Base-by-base conservation (phyloP, 1,284 basidiomycete species). In the Schizophyllum commune region DNA sequence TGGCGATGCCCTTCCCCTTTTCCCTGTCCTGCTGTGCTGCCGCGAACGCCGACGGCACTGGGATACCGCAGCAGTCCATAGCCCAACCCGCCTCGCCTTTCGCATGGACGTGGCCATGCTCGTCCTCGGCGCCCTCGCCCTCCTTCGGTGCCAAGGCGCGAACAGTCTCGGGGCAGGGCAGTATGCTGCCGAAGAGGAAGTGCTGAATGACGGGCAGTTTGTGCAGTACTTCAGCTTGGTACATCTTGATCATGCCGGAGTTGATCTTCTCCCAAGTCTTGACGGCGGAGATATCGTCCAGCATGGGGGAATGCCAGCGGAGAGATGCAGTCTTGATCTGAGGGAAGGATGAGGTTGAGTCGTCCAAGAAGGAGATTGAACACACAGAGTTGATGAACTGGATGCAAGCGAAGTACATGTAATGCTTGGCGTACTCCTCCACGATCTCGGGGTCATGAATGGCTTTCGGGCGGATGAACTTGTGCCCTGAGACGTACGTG, bases 261-360 rank as follows among this genome's bases (percentile, higher is more conserved):
- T 99, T 98, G 65, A 98, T 94, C 73, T 98, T 98, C 70, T 91
- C 88, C 96, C 96, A 98, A 1, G 93, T 92, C 75, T 96, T 97
- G 60, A 97, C 96, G 4, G 89, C 94, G 0, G 94, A 96, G 63
- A 99, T 99, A 72, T 98, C 96, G 71, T 98, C 94, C 11, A 99
- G 83, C 96, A 99, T 99, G 0, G 96, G 97, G 0, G 94, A 98
- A 75, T 99, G 97, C 97, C 96, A 99, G 58, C 96, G 83, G 2
- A 99, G 79, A 0, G 94, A 95, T 0, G 95, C 95, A 0, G 95
- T 96, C 74, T 99, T 98, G 69, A 97, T 93, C 92, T 94, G 66
- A 1, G 19, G 57, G n/a, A n/a, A 47, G 5, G 33, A 11, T 57
- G 20, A 52, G 1, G 6, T 47, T 52, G 19, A 11, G 7, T 47